Conservation (phyloP, 148 eudicot genomes). For the Cornus suecica region DNA sequence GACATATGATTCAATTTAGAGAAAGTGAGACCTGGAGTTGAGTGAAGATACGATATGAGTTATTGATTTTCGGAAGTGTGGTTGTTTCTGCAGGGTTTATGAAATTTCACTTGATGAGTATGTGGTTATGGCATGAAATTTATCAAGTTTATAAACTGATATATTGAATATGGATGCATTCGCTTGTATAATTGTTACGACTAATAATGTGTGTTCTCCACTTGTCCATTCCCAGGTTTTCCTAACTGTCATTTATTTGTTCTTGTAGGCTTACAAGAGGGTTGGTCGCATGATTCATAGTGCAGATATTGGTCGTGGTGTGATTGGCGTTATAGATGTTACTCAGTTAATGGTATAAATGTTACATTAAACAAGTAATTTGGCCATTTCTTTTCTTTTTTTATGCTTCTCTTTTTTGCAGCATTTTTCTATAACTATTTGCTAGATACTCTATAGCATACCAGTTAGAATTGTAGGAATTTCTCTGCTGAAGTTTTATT, state of each 20-base stretch:
- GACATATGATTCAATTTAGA: background rate
- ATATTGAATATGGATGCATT: too few relatives aligned
- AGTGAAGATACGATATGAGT: background rate
- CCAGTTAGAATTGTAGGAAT: background rate
- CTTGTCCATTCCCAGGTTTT: background rate
- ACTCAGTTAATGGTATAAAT: slow-evolving; percentile 55
- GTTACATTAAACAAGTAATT: background rate
- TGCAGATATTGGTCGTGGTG: slow-evolving; percentile 74
- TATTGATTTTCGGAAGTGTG: too few relatives aligned
- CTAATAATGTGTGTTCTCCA: background rate
- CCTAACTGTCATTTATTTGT: background rate
- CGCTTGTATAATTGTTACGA: background rate
- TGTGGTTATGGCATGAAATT: background rate
- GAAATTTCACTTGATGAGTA: background rate
- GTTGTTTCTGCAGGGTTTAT: too few relatives aligned
- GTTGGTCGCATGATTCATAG: slow-evolving; percentile 81
- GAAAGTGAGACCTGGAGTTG: background rate
- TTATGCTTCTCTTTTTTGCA: background rate
- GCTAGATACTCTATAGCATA: background rate
- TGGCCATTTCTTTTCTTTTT: background rate
- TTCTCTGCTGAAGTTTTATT: background rate
- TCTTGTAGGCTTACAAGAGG: slow-evolving; percentile 71
- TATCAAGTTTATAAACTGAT: background rate
- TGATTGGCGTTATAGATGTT: slow-evolving; percentile 74
- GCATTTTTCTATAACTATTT: background rate